A percentile compares a stretch with the other conserved stretches of the same genome.
Evolutionary conservation across 1,139 yeast genomes (phyloP).

Genomic region (Candida sp.): DNA sequence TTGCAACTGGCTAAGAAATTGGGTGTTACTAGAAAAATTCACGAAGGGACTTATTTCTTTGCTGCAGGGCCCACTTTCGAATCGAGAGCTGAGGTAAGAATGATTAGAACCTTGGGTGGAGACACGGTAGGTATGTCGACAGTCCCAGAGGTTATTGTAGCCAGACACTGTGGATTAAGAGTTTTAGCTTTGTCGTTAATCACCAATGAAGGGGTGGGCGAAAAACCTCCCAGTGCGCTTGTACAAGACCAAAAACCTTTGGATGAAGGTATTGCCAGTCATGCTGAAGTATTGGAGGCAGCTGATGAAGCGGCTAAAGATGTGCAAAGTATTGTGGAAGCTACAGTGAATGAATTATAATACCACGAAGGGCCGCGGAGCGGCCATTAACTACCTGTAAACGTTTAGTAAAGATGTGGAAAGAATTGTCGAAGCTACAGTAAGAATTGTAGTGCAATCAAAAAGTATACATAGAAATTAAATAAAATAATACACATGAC

Average conservation of each 20-base stretch:
- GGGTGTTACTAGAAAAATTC: slow-evolving; percentile 55
- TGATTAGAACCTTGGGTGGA: slow-evolving; percentile 71
- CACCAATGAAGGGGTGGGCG: slow-evolving; percentile 78
- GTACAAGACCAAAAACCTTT: slow-evolving; percentile 52
- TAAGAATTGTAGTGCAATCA: slow-evolving; percentile 36
- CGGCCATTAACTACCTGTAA: no score
- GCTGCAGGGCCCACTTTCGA: slow-evolving; percentile 96
- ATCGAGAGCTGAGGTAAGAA: slow-evolving; percentile 86
- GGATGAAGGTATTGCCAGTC: slow-evolving; percentile 81
- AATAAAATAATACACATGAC: background rate
- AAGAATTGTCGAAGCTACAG: slow-evolving; percentile 61
- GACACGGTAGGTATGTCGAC: slow-evolving; percentile 99
- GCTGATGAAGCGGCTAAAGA: slow-evolving; percentile 81
- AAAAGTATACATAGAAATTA: background rate
- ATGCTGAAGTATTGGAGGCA: slow-evolving; percentile 81
- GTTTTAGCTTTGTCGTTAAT: slow-evolving; percentile 85
- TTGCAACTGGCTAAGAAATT: slow-evolving; percentile 52
- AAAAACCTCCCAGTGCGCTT: slow-evolving; percentile 72
- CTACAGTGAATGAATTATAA: slow-evolving; percentile 51
- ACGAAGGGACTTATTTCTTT: slow-evolving; percentile 84
- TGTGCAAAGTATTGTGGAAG: slow-evolving; percentile 67
- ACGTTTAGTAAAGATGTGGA: slow-evolving; percentile 57
- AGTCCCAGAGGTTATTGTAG: slow-evolving; percentile 92
- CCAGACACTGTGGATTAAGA: slow-evolving; percentile 80
- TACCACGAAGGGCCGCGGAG: background rate